Conservation (phyloP, 805 yeast genomes). For the Spathaspora sp. region DNA sequence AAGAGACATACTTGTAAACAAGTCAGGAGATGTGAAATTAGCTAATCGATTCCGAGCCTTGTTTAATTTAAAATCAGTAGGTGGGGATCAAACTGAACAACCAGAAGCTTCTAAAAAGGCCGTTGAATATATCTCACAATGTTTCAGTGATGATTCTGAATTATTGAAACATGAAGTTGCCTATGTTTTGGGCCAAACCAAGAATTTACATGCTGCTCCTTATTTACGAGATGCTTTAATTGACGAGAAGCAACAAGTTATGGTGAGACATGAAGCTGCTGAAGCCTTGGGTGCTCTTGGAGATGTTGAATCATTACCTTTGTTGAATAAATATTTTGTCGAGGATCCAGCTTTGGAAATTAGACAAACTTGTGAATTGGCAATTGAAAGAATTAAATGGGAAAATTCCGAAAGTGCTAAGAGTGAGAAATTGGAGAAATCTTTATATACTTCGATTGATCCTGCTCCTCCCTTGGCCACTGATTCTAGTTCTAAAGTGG, state of each 20-base stretch:
- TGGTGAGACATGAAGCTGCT: constrained; percentile 99
- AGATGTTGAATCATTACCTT: constrained; percentile 63
- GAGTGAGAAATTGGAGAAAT: constrained; percentile 67
- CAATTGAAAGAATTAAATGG: constrained; percentile 93
- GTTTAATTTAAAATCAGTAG: constrained; percentile 83
- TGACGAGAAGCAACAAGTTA: constrained; percentile 69
- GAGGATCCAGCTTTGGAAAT: constrained; percentile 85
- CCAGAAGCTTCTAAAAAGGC: constrained; percentile 56
- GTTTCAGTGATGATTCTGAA: constrained; percentile 80
- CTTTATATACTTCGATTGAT: constrained; percentile 83
- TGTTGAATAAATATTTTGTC: constrained; percentile 59
- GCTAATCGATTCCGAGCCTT: constrained; percentile 92
- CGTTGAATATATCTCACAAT: constrained; percentile 78
- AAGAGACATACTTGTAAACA: constrained; percentile 67
- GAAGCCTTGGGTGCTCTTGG: constrained; percentile 98
- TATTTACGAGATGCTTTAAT: constrained; percentile 67
- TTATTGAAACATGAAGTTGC: constrained; percentile 96
- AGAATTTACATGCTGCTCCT: constrained; percentile 75
- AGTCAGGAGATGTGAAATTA: constrained; percentile 63
- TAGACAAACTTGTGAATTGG: constrained; percentile 96
- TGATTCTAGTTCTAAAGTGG: constrained; percentile 50
- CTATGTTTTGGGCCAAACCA: constrained; percentile 93
- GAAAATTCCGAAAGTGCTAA: constrained; percentile 66
- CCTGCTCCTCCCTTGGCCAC: constrained; percentile 98
- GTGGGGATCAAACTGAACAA: constrained; percentile 60